phyloP scores from a whole-genome alignment of 148 eudicot genomes.

The Vaccinium vitisidaea region DNA sequence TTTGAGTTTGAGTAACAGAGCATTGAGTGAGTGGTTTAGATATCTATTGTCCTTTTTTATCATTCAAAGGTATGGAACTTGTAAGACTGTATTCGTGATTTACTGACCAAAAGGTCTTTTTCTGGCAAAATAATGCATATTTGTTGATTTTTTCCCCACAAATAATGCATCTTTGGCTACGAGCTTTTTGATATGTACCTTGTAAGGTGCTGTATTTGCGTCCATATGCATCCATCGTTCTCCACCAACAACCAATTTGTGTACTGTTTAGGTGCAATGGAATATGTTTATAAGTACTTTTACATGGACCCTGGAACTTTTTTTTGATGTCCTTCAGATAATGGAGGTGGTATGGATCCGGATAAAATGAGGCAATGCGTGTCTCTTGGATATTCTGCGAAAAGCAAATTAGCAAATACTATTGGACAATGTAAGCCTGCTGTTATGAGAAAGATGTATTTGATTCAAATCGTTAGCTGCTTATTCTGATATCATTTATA shows the following conservation, averaged over 20 bases:
- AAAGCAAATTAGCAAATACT: slow-evolving; percentile 80
- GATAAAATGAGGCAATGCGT: slow-evolving; percentile 89
- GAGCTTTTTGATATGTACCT: background rate
- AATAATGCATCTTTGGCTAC: background rate
- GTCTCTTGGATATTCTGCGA: slow-evolving; percentile 91
- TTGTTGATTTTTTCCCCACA: background rate
- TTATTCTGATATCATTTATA: background rate
- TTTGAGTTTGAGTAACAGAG: slow-evolving; percentile 8
- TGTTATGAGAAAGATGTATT: slow-evolving; percentile 3
- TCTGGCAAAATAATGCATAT: background rate
- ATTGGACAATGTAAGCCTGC: slow-evolving; percentile 79
- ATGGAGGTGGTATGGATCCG: slow-evolving; percentile 98
- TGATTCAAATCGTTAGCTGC: background rate
- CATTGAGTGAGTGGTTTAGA: background rate
- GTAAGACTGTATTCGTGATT: background rate
- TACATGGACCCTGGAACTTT: background rate
- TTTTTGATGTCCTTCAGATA: slow-evolving; percentile 40
- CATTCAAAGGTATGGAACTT: background rate
- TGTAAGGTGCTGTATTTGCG: background rate
- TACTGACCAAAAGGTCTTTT: background rate
- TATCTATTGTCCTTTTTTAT: background rate
- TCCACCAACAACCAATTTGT: no score
- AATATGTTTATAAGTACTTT: background rate
- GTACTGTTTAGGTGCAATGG: background rate
- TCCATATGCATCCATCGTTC: no score